Evolutionary conservation across 768 basidiomycete species (phyloP).

Genomic region (Kwoniella sp.): DNA sequence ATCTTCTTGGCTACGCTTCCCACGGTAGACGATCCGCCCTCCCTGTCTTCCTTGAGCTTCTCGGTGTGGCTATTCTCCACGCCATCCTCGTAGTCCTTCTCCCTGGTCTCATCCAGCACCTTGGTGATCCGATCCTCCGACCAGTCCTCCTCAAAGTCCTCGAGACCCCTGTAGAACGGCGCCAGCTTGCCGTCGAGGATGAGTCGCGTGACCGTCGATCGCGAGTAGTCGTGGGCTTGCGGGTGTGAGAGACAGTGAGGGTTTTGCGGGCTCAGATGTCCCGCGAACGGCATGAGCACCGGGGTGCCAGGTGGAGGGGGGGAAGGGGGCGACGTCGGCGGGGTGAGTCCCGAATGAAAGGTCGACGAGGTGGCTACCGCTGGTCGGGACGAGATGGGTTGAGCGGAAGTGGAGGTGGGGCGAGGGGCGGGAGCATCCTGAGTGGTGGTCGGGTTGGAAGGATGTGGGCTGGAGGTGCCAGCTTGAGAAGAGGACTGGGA

Average conservation of each 20-base stretch:
- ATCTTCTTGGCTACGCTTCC: conserved; percentile 33
- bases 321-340: conserved; percentile 30
- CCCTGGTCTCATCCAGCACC: conserved; percentile 35
- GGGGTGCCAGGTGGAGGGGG: conserved; percentile 44
- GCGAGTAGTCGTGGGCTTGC: conserved; percentile 73
- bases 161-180: conserved; percentile 92
- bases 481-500: conserved; percentile 1
- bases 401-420: not conserved
- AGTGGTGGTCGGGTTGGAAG: not conserved
- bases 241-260: conserved; percentile 41
- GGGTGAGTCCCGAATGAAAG: conserved; percentile 39
- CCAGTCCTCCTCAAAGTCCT: conserved; percentile 87
- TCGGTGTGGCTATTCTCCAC: conserved; percentile 43
- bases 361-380: not conserved
- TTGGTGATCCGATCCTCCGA: conserved; percentile 69
- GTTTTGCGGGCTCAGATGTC: conserved; percentile 47
- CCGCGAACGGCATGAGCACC: conserved; percentile 40
- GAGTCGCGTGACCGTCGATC: conserved; percentile 75
- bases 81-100: conserved; percentile 34
- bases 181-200: conserved; percentile 83
- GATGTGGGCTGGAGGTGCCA: not conserved
- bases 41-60: conserved; percentile 28
- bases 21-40: not conserved
- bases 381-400: conserved; percentile 3
- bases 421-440: too few relatives aligned